Evolutionary conservation across 768 basidiomycete species (phyloP), one percentile per base, ranked within the genome.

Genomic region (Infundibulicybe gibba): DNA sequence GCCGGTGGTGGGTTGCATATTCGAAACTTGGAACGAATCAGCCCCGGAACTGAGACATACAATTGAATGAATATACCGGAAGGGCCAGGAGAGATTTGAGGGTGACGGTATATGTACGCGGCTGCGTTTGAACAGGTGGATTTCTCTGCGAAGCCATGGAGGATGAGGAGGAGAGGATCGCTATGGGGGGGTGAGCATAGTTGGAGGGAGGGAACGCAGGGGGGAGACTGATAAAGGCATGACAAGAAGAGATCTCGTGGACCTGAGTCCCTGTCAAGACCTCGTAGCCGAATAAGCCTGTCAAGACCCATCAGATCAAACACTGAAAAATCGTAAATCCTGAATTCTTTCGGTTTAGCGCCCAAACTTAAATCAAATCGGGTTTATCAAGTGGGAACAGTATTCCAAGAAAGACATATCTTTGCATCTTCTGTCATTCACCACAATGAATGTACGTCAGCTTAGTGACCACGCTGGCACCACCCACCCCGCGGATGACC

Each of bases 1-100:
- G 83, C 76, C 5, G 85, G 81, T 6, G 84, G 83, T 1, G 83
- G 85, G 46, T 85, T 81, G 54, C 83, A 86, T 34, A 84, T 67
- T 10, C 83, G 80, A 50, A 70, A 70, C 72, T 76, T 49, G 30
- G 40, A 32, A 40, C 34, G 43, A 16, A 45, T 32, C 34, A 49
- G 43, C 25, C 42, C 39, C n/a, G 32, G 33, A 12, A 34, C 6
- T n/a, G 43, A 16, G 41, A 40, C 15, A 8, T 8, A 21, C 41
- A 9, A 33, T n/a, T n/a, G 21, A 13, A 13, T 13, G 17, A 16
- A 64, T 66, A 42, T 15, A 72, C 72, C 5, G 74, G 71, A 11
- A 75, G 58, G 14, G 65, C 60, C 30, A 72, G 59, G 12, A 75
- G 49, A 1, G 65, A 58, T 49, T 51, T 60, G 47, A 70, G 19